Evolutionary conservation across 2,329 filamentous ascomycete species (phyloP).

Genomic region (Sphaerulina musiva): DNA sequence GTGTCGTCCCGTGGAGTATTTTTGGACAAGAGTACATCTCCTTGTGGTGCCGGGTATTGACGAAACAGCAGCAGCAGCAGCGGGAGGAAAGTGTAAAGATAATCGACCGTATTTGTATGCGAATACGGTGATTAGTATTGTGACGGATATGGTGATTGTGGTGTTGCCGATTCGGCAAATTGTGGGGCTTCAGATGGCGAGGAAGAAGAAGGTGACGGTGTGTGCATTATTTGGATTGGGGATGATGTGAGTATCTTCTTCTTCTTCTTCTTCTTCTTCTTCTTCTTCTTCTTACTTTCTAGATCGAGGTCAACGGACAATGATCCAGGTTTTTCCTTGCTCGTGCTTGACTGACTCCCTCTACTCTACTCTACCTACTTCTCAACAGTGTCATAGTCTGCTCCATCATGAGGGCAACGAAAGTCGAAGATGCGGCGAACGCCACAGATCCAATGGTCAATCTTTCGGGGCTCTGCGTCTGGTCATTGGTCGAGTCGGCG

Average conservation of each 20-base stretch:
- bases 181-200: neutral
- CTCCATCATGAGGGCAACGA: slow-evolving; percentile 7
- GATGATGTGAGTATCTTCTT: slow-evolving; percentile 1
- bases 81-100: neutral
- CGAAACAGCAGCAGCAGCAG: too few species aligned
- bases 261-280: neutral
- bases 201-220: slow-evolving; percentile 2
- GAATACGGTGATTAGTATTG: slow-evolving; percentile 5
- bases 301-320: too few species aligned
- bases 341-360: neutral
- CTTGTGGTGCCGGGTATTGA: too few species aligned
- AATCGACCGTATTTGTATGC: slow-evolving; percentile 4
- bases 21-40: slow-evolving; percentile 1
- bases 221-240: slow-evolving; percentile 2
- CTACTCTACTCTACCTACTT: neutral
- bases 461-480: slow-evolving; percentile 3
- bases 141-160: neutral
- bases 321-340: neutral
- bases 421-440: slow-evolving; percentile 4
- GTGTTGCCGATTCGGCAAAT: neutral
- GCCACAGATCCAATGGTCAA: slow-evolving; percentile 1
- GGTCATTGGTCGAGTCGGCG: slow-evolving; percentile 2
- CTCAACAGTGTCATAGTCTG: slow-evolving; percentile 3
- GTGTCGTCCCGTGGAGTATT: slow-evolving; percentile 2
- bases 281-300: neutral